Conservation (phyloP, 495 filamentous ascomycete species). For the Neurospora tetraspora region DNA sequence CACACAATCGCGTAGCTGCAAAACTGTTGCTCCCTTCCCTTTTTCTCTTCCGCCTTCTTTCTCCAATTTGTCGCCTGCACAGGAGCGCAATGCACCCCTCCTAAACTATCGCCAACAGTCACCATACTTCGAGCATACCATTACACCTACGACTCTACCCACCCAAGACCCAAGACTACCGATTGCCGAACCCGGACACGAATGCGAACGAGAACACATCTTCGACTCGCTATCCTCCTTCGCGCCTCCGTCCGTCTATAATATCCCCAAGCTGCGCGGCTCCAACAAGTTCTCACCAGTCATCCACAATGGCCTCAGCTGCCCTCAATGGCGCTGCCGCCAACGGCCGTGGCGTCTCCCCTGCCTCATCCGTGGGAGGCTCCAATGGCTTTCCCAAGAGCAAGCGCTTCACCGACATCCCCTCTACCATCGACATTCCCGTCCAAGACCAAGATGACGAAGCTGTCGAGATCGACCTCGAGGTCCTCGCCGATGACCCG, state of each 20-base stretch:
- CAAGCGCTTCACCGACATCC: slow-evolving; percentile 77
- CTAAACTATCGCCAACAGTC: background rate
- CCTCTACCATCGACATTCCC: slow-evolving; percentile 80
- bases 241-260: slow-evolving; percentile 1
- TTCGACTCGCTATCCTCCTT: background rate
- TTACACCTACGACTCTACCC: background rate
- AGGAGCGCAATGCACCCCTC: background rate
- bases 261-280: background rate
- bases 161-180: background rate
- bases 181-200: background rate
- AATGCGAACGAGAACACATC: background rate
- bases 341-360: slow-evolving; percentile 6
- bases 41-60: background rate
- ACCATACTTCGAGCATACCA: background rate
- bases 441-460: slow-evolving; percentile 71
- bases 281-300: background rate
- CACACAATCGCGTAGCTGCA: background rate
- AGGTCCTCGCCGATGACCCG: slow-evolving; percentile 84
- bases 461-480: slow-evolving; percentile 84
- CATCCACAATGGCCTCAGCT: slow-evolving; percentile 19
- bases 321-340: slow-evolving; percentile 13
- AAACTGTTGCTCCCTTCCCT: background rate
- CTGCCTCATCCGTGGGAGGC: slow-evolving; percentile 13
- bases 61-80: background rate
- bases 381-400: slow-evolving; percentile 21